Evolutionary conservation across 768 basidiomycete genomes (phyloP), one percentile per base, ranked within the genome.

Genomic region (Phylloporus arenicola): DNA sequence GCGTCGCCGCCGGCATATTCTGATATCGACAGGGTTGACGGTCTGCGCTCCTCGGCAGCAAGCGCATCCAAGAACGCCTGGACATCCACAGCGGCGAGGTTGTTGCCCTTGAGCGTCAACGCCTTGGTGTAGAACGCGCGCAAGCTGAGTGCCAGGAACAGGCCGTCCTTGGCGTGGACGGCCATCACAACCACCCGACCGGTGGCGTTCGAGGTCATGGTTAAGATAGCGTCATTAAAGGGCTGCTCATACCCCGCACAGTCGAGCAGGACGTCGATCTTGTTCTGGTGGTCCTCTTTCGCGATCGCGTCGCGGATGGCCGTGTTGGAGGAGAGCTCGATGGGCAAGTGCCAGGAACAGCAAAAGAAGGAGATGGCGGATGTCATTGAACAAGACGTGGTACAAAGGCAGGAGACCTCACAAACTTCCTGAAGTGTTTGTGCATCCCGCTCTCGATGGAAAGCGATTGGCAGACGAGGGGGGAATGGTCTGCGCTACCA

Each of bases 321-420:
- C 1, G 52, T 68, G 30, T 54, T 45, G 12, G 68, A 69, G 5
- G 59, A 46, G 45, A 69, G 61, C 33, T 60, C 63, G 33, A 69
- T 70, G 0, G 69, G 69, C 7, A n/a, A n/a, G n/a, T n/a, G n/a
- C n/a, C n/a, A n/a, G 29, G 96, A 98, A 65, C 92, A 92, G 51
- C 94, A 98, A 69, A 89, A 91, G 77, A 96, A 94, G 68, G 94
- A 97, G 67, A 85, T 98, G 83, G 95, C 95, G 2, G 95, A 99
- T 62, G 95, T 98, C 39, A 80, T 98, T 43, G 92, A 97, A 66
- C 96, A 99, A 74, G 96, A 86, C 50, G 83, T 80, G 45, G 76
- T 98, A 13, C 72, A 95, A 91, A 70, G 90, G 92, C 51, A 78
- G 91, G 53, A 76, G 91, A 53, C 92, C 95, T 16, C 77, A 79